Evolutionary conservation across 352 stramenopile genomes (phyloP), one percentile per base, ranked within the genome.

Genomic region (Globisporangium takayamanum): DNA sequence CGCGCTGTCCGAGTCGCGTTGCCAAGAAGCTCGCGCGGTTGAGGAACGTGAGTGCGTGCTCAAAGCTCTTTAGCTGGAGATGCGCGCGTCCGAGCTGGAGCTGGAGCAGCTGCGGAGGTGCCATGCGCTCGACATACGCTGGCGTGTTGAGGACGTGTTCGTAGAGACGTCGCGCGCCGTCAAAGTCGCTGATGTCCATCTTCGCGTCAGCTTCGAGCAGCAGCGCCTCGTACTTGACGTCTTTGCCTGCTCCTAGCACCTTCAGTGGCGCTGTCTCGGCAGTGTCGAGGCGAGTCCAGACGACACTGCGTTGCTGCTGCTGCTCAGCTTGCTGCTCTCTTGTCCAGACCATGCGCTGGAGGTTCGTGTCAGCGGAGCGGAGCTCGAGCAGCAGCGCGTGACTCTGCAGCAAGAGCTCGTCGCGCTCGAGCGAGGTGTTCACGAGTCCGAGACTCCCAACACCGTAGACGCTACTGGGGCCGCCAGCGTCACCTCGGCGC

Each of bases 141-240:
- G 66, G n/a, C 16, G 87, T 76, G 44, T 36, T 67, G 26, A 74
- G 50, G 0, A 84, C 72, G 49, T 68, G 22, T 1, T 78, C 60
- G 59, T 84, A 90, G 14, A 84, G 60, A 0, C 36, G 59, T 10
- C 71, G 56, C 8, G 79, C 80, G 45, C 65, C 68, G 16, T 72
- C 66, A 20, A 72, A 82, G 12, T 89, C 71, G 45, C 70, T 61
- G 30, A 90, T 42, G 51, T 80, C 66, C 70, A 87, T 76, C 45
- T 78, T 84, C 15, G 78, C 60, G 25, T 88, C 76, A 0, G 74
- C 80, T 68, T 93, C 72, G 6, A 87, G 39, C 48, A 87, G 50
- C 51, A 74, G 70, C 0, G 66, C 47, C n/a, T 69, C 72, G 26
- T 69, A 84, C 41, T 77, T 87, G 37, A 18, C 10, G 16, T 78